These are phyloP conservation scores for Spathaspora hagerdaliae DNA, from an alignment of 805 yeast species.

Conservation along the genomic window DNA sequence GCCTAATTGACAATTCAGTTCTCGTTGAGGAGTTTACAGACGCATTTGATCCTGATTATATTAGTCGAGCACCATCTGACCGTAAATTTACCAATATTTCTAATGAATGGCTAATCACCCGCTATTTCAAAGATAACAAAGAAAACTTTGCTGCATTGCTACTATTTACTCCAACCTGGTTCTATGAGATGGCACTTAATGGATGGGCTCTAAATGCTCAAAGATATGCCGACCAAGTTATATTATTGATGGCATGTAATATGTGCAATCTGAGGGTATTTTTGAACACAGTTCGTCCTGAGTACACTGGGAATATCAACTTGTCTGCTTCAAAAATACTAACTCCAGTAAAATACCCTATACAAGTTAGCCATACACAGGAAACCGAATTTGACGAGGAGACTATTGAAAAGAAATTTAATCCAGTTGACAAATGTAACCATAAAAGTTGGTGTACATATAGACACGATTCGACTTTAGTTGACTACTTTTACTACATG, in stretches of 20 bases:
- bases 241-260: slow-evolving; percentile 30
- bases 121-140: slow-evolving; percentile 29
- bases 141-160: slow-evolving; percentile 27
- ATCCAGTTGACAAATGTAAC: slow-evolving; percentile 15
- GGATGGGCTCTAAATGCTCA: slow-evolving; percentile 38
- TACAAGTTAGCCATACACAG: slow-evolving; percentile 5
- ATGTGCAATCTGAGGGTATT: slow-evolving; percentile 35
- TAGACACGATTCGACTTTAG: slow-evolving; percentile 7
- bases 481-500: slow-evolving; percentile 21
- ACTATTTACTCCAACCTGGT: slow-evolving; percentile 26
- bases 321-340: slow-evolving; percentile 20
- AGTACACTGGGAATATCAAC: slow-evolving; percentile 1
- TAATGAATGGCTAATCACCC: slow-evolving; percentile 28
- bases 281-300: slow-evolving; percentile 12
- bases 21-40: slow-evolving; percentile 11
- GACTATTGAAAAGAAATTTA: slow-evolving; percentile 10
- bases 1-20: slow-evolving; percentile 22
- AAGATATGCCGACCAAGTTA: slow-evolving; percentile 19
- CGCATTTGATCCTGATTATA: slow-evolving; percentile 10
- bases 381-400: slow-evolving; percentile 5
- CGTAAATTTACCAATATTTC: slow-evolving; percentile 20
- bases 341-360: slow-evolving; percentile 29
- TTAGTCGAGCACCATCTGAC: slow-evolving; percentile 1
- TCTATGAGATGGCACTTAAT: slow-evolving; percentile 29
- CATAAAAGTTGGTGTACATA: slow-evolving; percentile 38